Conservation (phyloP, 768 basidiomycete genomes). For the Hydnomerulius pinastri region DNA sequence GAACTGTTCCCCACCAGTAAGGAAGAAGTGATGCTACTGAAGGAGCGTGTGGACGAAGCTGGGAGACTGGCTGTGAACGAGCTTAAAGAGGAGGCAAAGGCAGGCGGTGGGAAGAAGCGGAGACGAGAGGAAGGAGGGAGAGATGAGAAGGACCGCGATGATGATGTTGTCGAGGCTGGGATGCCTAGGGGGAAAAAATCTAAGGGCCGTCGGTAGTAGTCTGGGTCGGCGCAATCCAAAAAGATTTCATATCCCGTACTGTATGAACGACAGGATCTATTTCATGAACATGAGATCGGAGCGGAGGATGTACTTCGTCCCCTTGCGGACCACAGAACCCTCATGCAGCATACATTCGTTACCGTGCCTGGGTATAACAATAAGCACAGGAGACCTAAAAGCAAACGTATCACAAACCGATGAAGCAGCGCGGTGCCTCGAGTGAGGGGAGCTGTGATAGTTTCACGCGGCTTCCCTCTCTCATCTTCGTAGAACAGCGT, state of each 20-base stretch:
- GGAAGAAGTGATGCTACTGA: constrained; percentile 84
- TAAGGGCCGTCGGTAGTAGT: constrained; percentile 44
- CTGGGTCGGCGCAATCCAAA: background rate
- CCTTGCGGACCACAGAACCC: constrained; percentile 59
- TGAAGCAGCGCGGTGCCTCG: constrained; percentile 69
- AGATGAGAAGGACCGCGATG: constrained; percentile 88
- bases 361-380: constrained; percentile 55
- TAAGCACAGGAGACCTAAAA: constrained; percentile 1
- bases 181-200: constrained; percentile 68
- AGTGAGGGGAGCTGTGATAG: constrained; percentile 53
- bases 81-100: constrained; percentile 71
- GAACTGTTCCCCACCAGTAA: constrained; percentile 83
- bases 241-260: background rate
- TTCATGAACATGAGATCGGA: constrained; percentile 71
- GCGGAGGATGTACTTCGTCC: constrained; percentile 70
- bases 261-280: constrained; percentile 17
- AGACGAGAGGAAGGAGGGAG: constrained; percentile 49
- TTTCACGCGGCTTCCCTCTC: constrained; percentile 47
- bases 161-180: constrained; percentile 90
- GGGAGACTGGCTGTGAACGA: constrained; percentile 74
- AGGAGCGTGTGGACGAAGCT: constrained; percentile 90
- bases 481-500: constrained; percentile 70
- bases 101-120: constrained; percentile 52
- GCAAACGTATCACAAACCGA: constrained; percentile 40
- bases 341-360: constrained; percentile 73